Base-by-base conservation (phyloP, 2,329 filamentous ascomycete genomes). In the Fusarium sp. region DNA sequence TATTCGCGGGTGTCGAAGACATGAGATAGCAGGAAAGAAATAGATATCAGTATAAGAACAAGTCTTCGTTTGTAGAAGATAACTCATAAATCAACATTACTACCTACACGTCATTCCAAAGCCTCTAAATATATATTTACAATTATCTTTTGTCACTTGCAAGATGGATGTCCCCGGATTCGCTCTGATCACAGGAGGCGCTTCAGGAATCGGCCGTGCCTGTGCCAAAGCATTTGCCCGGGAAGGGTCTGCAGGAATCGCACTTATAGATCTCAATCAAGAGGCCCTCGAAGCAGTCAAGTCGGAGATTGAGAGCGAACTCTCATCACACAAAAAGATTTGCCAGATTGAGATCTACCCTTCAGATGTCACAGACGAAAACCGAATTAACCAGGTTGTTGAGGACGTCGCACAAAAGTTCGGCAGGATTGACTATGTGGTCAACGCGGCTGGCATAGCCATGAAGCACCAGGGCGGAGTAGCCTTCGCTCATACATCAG, bases 401-500 rank as follows among this genome's bases (percentile, higher is more conserved):
- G 31, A 69, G 5, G 65, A 74, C 0, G 73, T 73, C 1, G 77
- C 76, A 8, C 9, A 58, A 4, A 62, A 64, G 3, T 82, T 81
- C 43, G 79, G 80, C 0, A 74, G 80, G 0, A 66, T 83, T 4
- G 81, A 83, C 62, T 81, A 81, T 49, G 77, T 79, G 9, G 78
- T 82, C 53, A 82, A 83, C 53, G 77, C 78, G 1, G 81, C 81
- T 1, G 81, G 81, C 11, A 76, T 82, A 8, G 77, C 77, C 0
- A 74, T 79, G 53, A 81, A 80, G 55, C 78, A 81, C 40, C 66
- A 75, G 26, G 79, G 78, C 4, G 80, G 80, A 8, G 78, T 76
- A 2, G 78, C 80, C 0, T 79, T 78, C 48, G 76, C 76, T 1
- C 69, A 76, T 17, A 80, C 78, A 0, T 60, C 69, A 1, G 80